Evolutionary conservation across 2,329 filamentous ascomycete species (phyloP).

Genomic region (Beauveria scarabaeidicola): DNA sequence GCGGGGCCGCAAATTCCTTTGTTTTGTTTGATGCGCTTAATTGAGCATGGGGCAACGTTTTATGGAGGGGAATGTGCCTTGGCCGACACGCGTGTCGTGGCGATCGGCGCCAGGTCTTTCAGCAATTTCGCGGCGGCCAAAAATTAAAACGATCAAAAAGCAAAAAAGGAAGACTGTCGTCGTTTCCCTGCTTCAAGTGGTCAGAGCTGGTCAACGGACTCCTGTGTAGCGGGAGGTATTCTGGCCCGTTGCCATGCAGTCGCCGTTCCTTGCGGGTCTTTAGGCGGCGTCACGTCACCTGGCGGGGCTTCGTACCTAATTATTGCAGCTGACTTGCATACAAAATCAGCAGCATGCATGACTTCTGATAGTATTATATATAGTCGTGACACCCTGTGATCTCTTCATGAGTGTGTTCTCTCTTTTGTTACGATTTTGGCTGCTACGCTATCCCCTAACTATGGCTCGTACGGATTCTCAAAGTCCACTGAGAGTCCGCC

Average conservation of each 20-base stretch:
- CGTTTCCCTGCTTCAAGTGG: neutral
- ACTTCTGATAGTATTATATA: neutral
- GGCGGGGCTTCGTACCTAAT: neutral
- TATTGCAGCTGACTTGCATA: slow-evolving; percentile 7
- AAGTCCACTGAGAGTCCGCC: too few relatives aligned
- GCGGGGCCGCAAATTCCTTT: slow-evolving; percentile 4
- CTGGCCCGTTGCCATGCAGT: neutral
- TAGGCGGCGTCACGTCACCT: slow-evolving; percentile 7
- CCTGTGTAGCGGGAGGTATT: neutral
- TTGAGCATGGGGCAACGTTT: neutral
- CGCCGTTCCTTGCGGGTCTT: slow-evolving; percentile 6
- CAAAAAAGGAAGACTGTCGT: neutral
- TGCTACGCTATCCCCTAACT: too few relatives aligned
- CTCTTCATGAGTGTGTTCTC: too few relatives aligned
- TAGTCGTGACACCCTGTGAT: too few relatives aligned
- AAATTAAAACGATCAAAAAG: neutral
- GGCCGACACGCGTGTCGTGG: neutral
- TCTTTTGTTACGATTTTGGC: too few relatives aligned
- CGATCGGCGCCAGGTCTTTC: neutral
- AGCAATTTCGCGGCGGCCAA: neutral
- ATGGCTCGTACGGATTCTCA: too few relatives aligned
- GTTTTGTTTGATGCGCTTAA: slow-evolving; percentile 2
- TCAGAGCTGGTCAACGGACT: neutral
- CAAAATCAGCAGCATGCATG: neutral
- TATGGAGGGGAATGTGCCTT: neutral